Conservation (phyloP, 2,329 filamentous ascomycete species). For the Dothideomycetes sp. region DNA sequence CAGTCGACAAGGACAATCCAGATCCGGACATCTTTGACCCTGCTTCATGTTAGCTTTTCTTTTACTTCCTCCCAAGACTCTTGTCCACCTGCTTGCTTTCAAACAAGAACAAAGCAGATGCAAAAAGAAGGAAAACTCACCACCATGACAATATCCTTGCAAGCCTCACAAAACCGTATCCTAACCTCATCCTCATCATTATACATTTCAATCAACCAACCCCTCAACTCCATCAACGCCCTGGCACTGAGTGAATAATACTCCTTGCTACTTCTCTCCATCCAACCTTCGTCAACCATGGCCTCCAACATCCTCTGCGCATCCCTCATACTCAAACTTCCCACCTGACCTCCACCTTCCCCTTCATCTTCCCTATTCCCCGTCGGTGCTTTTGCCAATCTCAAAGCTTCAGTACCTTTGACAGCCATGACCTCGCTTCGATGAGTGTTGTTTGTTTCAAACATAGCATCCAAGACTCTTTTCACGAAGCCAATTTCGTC, state of each 20-base stretch:
- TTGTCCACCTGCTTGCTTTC: too few relatives aligned
- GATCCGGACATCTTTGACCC: slow-evolving; percentile 65
- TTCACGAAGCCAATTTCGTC: slow-evolving; percentile 90
- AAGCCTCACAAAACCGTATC: slow-evolving; percentile 82
- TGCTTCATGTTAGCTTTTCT: slow-evolving; percentile 18
- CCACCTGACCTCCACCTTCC: slow-evolving; percentile 2
- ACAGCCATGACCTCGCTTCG: slow-evolving; percentile 78
- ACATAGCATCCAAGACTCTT: slow-evolving; percentile 81
- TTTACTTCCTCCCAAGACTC: not conserved
- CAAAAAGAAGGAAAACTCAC: slow-evolving; percentile 27
- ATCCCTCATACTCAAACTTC: slow-evolving; percentile 62
- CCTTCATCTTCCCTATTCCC: not conserved
- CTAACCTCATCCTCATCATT: slow-evolving; percentile 62
- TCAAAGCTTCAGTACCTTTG: slow-evolving; percentile 66
- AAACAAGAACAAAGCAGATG: too few relatives aligned
- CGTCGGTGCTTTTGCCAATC: slow-evolving; percentile 39
- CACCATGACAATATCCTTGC: slow-evolving; percentile 78
- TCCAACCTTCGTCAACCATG: slow-evolving; percentile 73
- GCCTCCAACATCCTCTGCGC: slow-evolving; percentile 62
- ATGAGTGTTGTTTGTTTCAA: slow-evolving; percentile 74
- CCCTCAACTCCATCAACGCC: slow-evolving; percentile 72
- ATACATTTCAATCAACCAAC: slow-evolving; percentile 81
- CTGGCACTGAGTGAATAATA: slow-evolving; percentile 72
- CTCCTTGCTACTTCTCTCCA: slow-evolving; percentile 61
- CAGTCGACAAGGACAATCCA: slow-evolving; percentile 59